A percentile compares a stretch with the other conserved stretches of the same genome.
These are phyloP conservation scores for Geranomyces michiganensis DNA, from an alignment of 192 early-diverging fungal species.

Conservation along the genomic window DNA sequence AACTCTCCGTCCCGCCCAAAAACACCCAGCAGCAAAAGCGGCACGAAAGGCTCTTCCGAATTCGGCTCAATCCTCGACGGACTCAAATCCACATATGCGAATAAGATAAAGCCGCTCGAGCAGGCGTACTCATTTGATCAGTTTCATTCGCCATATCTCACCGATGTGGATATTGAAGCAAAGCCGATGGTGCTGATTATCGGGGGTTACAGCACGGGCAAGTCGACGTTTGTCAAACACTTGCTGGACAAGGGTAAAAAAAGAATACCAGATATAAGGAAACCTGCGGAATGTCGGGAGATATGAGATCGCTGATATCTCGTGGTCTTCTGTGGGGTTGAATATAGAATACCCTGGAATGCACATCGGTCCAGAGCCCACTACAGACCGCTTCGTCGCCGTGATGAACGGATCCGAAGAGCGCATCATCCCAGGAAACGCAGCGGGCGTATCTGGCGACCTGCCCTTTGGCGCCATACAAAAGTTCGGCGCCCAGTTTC, in stretches of 20 bases:
- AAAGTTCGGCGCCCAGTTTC: constrained; percentile 77
- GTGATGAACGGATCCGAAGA: constrained; percentile 71
- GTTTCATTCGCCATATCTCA: constrained; percentile 33
- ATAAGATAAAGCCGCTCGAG: constrained; percentile 30
- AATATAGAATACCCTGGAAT: constrained; percentile 71
- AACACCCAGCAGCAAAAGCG: background rate
- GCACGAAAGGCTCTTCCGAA: constrained; percentile 4
- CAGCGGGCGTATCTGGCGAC: constrained; percentile 79
- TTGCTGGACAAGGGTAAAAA: constrained; percentile 65
- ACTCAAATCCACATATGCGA: constrained; percentile 26
- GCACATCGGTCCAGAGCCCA: constrained; percentile 82
- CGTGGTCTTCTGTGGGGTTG: background rate
- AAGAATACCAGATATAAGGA: too few relatives aligned
- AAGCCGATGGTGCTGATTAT: constrained; percentile 86
- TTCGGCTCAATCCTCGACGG: constrained; percentile 21
- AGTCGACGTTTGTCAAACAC: constrained; percentile 82
- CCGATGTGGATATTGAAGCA: constrained; percentile 41
- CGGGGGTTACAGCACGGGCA: constrained; percentile 88
- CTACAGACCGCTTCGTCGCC: constrained; percentile 84
- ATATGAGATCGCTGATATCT: too few relatives aligned
- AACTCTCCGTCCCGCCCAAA: constrained; percentile 14
- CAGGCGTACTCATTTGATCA: constrained; percentile 33
- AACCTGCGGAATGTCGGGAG: too few relatives aligned
- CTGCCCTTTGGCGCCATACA: constrained; percentile 78
- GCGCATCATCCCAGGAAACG: constrained; percentile 83